A percentile compares a stretch with the other conserved stretches of the same genome.
Conservation (phyloP, 139 green algal genomes). For the Pleodorina starrii region DNA sequence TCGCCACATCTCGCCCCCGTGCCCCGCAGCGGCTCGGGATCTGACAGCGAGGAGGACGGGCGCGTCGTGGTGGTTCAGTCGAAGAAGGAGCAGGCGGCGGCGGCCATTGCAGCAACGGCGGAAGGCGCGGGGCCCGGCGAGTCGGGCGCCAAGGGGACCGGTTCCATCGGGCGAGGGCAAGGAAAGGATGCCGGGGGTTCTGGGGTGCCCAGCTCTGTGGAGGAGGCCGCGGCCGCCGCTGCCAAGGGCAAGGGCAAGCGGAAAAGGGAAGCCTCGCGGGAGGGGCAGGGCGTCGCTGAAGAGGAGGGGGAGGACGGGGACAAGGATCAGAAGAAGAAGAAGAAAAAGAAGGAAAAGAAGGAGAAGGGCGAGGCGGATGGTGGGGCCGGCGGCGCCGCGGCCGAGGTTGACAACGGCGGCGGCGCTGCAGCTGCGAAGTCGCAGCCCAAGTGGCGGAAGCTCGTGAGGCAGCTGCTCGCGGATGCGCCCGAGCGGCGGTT, state of each 20-base stretch:
- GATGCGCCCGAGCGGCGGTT: conserved; percentile 61
- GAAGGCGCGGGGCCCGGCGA: not conserved
- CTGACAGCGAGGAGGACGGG: conserved; percentile 34
- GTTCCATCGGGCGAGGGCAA: no score
- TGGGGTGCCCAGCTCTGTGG: no score
- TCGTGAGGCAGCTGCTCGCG: conserved; percentile 55
- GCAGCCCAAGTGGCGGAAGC: conserved; percentile 59
- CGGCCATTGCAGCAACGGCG: conserved; percentile 19
- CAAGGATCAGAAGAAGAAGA: conserved; percentile 1
- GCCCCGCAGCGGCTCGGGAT: conserved; percentile 3
- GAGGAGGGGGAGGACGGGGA: not conserved
- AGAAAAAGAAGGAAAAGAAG: not conserved
- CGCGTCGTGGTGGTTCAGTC: conserved; percentile 56
- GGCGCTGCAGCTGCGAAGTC: not conserved
- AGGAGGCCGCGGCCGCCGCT: no score
- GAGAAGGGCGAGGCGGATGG: not conserved
- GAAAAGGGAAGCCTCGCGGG: no score
- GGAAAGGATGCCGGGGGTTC: no score
- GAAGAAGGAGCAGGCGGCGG: conserved; percentile 36
- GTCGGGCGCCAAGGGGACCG: no score
- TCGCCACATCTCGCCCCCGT: no score
- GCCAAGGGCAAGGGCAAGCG: not conserved
- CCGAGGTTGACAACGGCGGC: not conserved
- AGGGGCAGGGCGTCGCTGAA: no score
- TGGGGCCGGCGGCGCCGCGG: not conserved